phyloP scores from a whole-genome alignment of 306 rosid genomes.

The Trifolium dubium region DNA sequence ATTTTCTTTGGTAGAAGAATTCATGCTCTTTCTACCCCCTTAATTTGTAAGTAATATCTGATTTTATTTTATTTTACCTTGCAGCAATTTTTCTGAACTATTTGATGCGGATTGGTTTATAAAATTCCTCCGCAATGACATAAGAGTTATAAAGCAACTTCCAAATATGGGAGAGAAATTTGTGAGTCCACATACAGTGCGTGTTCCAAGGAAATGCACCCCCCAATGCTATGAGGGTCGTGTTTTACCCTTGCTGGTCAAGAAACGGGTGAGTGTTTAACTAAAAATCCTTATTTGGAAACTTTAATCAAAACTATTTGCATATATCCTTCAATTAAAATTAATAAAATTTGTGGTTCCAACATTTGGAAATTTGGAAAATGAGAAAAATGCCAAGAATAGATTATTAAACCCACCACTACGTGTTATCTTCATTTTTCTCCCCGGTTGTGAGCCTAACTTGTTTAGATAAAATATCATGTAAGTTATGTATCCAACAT shows the following conservation, averaged over 20 bases:
- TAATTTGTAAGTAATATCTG: constrained; percentile 29
- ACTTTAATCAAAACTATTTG: background rate
- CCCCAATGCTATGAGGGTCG: constrained; percentile 67
- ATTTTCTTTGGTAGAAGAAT: constrained; percentile 24
- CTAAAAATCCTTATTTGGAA: background rate
- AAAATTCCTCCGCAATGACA: constrained; percentile 71
- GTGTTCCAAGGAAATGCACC: constrained; percentile 90
- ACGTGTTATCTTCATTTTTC: background rate
- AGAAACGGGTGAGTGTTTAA: constrained; percentile 66
- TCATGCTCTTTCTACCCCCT: constrained; percentile 1
- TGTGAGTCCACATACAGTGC: constrained; percentile 55
- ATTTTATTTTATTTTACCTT: constrained; percentile 28
- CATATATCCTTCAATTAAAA: background rate
- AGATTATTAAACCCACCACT: background rate
- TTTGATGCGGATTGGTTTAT: constrained; percentile 83
- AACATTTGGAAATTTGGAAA: background rate
- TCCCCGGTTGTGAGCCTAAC: background rate
- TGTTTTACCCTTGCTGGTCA: constrained; percentile 69
- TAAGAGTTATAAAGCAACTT: constrained; percentile 66
- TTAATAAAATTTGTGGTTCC: background rate
- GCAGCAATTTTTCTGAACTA: constrained; percentile 84
- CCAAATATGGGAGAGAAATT: constrained; percentile 55
- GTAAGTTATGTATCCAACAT: background rate
- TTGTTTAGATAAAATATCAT: background rate
- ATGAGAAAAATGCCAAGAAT: background rate